Percentiles rank a stretch among this genome's conserved stretches.
Evolutionary conservation across 139 green algal species (phyloP).

Genomic region (Trebouxia sp.): DNA sequence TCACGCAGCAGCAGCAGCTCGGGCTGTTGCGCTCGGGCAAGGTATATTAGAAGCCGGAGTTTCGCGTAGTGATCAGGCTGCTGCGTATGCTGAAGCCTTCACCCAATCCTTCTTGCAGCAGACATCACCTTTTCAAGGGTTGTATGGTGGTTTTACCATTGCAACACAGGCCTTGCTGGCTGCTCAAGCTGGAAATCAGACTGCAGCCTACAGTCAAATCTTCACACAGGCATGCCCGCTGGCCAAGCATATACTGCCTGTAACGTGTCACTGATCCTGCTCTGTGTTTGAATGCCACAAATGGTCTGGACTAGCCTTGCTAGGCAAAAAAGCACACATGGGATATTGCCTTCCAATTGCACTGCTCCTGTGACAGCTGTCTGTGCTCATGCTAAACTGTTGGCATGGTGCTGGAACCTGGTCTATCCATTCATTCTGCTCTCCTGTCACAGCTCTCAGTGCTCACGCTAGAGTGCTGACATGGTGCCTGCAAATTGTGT

Average conservation of each 20-base stretch:
- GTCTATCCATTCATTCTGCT: no score
- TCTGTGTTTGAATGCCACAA: no score
- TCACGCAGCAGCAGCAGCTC: background rate
- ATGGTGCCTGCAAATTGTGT: no score
- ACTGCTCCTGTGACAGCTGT: no score
- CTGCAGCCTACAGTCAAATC: background rate
- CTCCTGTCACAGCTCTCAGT: no score
- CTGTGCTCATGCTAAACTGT: no score
- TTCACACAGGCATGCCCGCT: background rate
- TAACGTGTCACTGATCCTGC: background rate
- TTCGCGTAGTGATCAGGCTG: background rate
- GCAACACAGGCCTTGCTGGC: background rate
- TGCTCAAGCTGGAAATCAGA: background rate
- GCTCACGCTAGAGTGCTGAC: no score
- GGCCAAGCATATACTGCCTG: no score
- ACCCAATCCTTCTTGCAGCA: background rate
- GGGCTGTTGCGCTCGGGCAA: background rate
- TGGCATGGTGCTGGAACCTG: no score
- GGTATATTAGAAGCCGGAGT: background rate
- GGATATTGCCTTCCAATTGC: no score
- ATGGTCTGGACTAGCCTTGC: no score
- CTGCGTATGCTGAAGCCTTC: background rate
- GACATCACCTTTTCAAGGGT: background rate
- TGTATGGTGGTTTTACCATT: background rate
- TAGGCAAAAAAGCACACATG: no score